Base-by-base conservation (phyloP, 352 stramenopile species). In the Globisporangium iwayamae region DNA sequence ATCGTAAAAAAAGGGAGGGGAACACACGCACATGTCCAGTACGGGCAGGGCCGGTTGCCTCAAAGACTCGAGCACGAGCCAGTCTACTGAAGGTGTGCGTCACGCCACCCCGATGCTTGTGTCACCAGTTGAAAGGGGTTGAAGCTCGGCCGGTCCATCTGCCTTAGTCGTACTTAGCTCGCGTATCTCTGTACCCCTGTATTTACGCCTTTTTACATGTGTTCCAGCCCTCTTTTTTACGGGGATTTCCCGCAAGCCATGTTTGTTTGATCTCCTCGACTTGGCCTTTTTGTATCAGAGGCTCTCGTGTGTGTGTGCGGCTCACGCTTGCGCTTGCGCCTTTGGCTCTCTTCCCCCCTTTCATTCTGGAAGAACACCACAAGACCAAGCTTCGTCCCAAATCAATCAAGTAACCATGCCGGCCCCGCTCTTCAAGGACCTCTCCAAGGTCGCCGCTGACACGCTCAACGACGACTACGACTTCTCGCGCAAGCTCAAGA, bases 401-500 rank as follows among this genome's bases (percentile, higher is more conserved):
- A 59, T 64, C 60, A 41, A 38, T 75, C 79, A 78, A 85, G 59
- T 2, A 45, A 61, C 4, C 18, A 88, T 76, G 66, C 72, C 87
- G 63, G 82, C 78, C 41, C 75, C 86, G 70, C 71, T 90, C 63
- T 94, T 81, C 81, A 94, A 92, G 73, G 83, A 94, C 62, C 64
- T 94, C 60, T 75, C 81, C 65, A 92, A 92, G 83, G 89, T 79
- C 60, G 85, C 85, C 16, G 71, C 86, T 62, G 79, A 92, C 60
- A 76, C 89, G 48, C 79, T 92, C 39, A 73, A 72, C 8, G 83
- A 92, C 68, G 83, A 92, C 73, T 90, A 89, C 55, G 82, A 91
- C 71, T 91, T 88, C 69, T 85, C 73, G 48, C 79, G 82, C 65
- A 91, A 90, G 77, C 70, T 91, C 63, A 91, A 91, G 78, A 85